Percentiles rank a stretch among this genome's conserved stretches.
Evolutionary conservation across 2,329 filamentous ascomycete genomes (phyloP).

Genomic region (Colletotrichum sp.): DNA sequence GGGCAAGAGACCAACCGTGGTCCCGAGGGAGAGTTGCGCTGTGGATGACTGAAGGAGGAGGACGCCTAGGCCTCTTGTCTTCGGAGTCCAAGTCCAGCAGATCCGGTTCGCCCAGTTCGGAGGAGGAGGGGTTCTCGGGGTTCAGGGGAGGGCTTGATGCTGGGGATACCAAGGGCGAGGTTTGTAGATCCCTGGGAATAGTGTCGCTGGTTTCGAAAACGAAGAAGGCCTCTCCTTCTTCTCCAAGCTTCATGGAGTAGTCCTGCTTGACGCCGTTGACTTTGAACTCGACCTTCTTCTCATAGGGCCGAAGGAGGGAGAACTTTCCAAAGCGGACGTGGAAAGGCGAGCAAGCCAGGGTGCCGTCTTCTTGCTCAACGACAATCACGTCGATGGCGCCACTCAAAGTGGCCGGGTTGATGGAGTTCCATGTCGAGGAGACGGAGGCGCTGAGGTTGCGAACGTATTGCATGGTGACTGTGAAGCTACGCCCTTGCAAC

Average conservation of each 20-base stretch:
- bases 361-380: constrained; percentile 93
- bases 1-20: constrained; percentile 30
- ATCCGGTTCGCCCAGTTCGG: constrained; percentile 70
- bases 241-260: constrained; percentile 97
- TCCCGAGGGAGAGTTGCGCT: constrained; percentile 35
- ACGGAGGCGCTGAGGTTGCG: constrained; percentile 93
- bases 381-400: constrained; percentile 99
- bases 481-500: not conserved
- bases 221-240: constrained; percentile 98
- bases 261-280: constrained; percentile 93
- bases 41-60: constrained; percentile 48
- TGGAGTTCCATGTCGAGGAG: constrained; percentile 98
- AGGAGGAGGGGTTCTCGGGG: constrained; percentile 45
- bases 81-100: constrained; percentile 68
- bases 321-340: constrained; percentile 99
- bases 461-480: constrained; percentile 88
- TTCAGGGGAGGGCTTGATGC: constrained; percentile 79
- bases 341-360: constrained; percentile 90
- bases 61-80: constrained; percentile 45
- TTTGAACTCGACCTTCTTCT: constrained; percentile 98
- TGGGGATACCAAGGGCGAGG: constrained; percentile 90
- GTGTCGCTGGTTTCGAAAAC: constrained; percentile 94
- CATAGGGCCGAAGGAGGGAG: constrained; percentile 89
- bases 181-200: constrained; percentile 93
- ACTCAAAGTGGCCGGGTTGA: constrained; percentile 96